phyloP scores from a whole-genome alignment of 768 basidiomycete genomes.

The Hygrophorus russula region DNA sequence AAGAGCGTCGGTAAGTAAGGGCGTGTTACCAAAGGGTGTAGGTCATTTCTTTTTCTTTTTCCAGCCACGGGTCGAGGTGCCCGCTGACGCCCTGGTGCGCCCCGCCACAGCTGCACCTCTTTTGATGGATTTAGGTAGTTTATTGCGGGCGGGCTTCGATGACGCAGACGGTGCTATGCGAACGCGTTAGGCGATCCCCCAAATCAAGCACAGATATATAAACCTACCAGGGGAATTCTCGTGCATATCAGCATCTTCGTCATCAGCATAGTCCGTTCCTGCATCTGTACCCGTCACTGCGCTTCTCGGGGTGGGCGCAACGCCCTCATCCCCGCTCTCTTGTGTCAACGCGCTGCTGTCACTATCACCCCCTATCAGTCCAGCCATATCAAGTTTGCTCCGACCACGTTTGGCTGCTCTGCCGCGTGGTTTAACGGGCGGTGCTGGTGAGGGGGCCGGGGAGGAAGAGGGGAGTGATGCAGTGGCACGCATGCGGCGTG shows the following conservation, averaged over 20 bases:
- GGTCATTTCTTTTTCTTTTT: slow-evolving; percentile 38
- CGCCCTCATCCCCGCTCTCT: slow-evolving; percentile 70
- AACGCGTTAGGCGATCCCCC: slow-evolving; percentile 3
- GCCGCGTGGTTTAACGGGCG: slow-evolving; percentile 14
- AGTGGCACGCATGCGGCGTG: slow-evolving; percentile 53
- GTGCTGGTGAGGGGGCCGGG: slow-evolving; percentile 24
- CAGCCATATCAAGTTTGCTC: slow-evolving; percentile 54
- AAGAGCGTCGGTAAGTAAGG: not conserved
- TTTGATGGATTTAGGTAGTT: slow-evolving; percentile 20
- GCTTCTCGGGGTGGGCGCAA: slow-evolving; percentile 50
- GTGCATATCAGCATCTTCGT: slow-evolving; percentile 50
- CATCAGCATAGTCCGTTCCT: slow-evolving; percentile 59
- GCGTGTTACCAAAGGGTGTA: not conserved
- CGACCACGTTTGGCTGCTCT: slow-evolving; percentile 28
- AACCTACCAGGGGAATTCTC: slow-evolving; percentile 48
- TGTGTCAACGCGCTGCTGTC: slow-evolving; percentile 78
- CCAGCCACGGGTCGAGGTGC: slow-evolving; percentile 19
- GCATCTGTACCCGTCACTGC: slow-evolving; percentile 61
- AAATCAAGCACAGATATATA: not conserved
- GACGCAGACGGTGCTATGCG: slow-evolving; percentile 23
- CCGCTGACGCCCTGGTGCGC: slow-evolving; percentile 20
- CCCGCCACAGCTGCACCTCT: slow-evolving; percentile 12
- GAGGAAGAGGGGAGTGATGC: slow-evolving; percentile 53
- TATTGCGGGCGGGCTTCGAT: slow-evolving; percentile 25
- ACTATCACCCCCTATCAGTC: slow-evolving; percentile 72